phyloP scores from a whole-genome alignment of 2,329 filamentous ascomycete species.

The Pyrenochaeta sp. region DNA sequence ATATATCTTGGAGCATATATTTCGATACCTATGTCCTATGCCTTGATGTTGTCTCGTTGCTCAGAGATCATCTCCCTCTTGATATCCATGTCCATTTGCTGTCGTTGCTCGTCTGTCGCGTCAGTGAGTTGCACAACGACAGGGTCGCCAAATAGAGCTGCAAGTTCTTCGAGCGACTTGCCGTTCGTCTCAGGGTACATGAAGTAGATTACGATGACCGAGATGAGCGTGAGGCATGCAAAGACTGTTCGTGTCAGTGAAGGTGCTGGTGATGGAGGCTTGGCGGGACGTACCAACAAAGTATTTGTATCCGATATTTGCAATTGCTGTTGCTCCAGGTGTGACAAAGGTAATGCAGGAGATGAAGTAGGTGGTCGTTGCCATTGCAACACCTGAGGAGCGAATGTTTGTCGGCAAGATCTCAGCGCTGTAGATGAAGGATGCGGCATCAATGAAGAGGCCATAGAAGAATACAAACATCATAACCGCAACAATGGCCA shows the following conservation, averaged over 20 bases:
- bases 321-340: conserved; percentile 28
- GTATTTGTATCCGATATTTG: conserved; percentile 33
- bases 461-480: conserved; percentile 30
- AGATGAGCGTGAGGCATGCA: conserved; percentile 46
- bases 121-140: conserved; percentile 31
- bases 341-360: conserved; percentile 27
- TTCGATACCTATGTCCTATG: not conserved
- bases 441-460: conserved; percentile 30
- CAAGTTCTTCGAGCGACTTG: conserved; percentile 68
- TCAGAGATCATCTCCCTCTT: conserved; percentile 23
- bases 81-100: conserved; percentile 24
- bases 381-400: conserved; percentile 22
- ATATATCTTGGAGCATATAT: no score
- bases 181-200: conserved; percentile 66
- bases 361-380: conserved; percentile 25
- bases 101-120: conserved; percentile 27
- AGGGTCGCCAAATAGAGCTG: conserved; percentile 62
- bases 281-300: conserved; percentile 26
- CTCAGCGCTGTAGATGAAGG: conserved; percentile 35
- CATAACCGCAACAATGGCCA: conserved; percentile 33
- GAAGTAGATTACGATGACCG: conserved; percentile 57
- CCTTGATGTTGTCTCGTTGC: conserved; percentile 8
- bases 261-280: conserved; percentile 1
- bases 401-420: conserved; percentile 32
- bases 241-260: conserved; percentile 30